A percentile compares a stretch with the other conserved stretches of the same genome.
These are phyloP conservation scores for Pichia californica DNA, from an alignment of 805 yeast species.

Conservation along the genomic window DNA sequence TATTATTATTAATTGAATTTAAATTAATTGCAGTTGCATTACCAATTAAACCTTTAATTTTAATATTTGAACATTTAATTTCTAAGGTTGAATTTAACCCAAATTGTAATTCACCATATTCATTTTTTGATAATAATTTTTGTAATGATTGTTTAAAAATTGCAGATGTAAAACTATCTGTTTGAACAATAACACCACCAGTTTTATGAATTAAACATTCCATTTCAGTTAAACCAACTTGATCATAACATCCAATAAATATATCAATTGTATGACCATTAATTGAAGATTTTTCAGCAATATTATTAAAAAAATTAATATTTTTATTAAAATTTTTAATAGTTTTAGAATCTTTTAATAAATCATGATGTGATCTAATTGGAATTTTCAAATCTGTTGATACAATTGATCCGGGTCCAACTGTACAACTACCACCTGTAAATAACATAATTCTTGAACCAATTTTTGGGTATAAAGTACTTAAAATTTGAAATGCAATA, in stretches of 20 bases:
- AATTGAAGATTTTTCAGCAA: constrained; percentile 41
- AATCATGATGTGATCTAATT: constrained; percentile 60
- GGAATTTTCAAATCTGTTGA: constrained; percentile 52
- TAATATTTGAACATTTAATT: constrained; percentile 46
- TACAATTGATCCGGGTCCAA: constrained; percentile 60
- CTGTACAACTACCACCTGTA: constrained; percentile 59
- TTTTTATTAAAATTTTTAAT: constrained; percentile 39
- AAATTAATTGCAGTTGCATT: constrained; percentile 44
- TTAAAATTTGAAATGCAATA: constrained; percentile 36
- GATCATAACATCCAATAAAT: constrained; percentile 64
- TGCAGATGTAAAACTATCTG: constrained; percentile 61
- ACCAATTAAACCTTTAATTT: constrained; percentile 56
- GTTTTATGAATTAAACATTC: constrained; percentile 48
- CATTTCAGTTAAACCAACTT: constrained; percentile 64
- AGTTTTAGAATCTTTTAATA: constrained; percentile 36
- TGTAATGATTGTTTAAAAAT: constrained; percentile 61
- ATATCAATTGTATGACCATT: constrained; percentile 52
- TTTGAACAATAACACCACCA: constrained; percentile 57
- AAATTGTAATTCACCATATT: constrained; percentile 37
- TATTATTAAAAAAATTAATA: constrained; percentile 38
- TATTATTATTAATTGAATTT: neutral
- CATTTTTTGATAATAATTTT: constrained; percentile 35
- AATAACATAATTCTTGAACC: constrained; percentile 53
- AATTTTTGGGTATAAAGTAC: constrained; percentile 35
- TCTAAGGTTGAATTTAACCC: constrained; percentile 59